Conservation (phyloP, 2,329 filamentous ascomycete species). For the Penicillium polonicum region DNA sequence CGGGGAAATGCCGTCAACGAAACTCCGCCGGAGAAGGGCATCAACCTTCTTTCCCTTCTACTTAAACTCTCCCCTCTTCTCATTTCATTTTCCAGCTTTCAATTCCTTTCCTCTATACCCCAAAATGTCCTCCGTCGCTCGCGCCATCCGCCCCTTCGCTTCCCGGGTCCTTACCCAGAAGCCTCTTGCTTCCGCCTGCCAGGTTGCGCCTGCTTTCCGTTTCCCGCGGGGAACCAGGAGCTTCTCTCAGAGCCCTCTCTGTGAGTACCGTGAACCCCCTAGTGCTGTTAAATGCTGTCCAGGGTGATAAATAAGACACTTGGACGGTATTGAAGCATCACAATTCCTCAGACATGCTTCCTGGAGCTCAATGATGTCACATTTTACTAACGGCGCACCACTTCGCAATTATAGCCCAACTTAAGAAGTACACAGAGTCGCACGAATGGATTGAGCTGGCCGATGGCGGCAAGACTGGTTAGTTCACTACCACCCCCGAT, state of each 20-base stretch:
- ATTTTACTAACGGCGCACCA: constrained; percentile 25
- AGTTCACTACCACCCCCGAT: constrained; percentile 2
- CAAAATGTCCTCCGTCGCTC: constrained; percentile 41
- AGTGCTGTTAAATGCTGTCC: neutral
- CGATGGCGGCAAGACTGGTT: constrained; percentile 74
- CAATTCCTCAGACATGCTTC: neutral
- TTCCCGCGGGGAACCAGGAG: constrained; percentile 45
- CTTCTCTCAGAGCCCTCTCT: constrained; percentile 44
- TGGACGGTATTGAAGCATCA: constrained; percentile 12
- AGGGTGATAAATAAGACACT: neutral
- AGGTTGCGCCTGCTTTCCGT: constrained; percentile 36
- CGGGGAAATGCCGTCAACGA: constrained; percentile 17
- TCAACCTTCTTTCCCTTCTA: constrained; percentile 24
- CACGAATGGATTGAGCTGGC: constrained; percentile 97
- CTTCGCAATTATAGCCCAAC: constrained; percentile 36
- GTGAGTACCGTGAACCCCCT: constrained; percentile 27
- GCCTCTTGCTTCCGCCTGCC: constrained; percentile 33
- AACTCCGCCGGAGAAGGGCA: constrained; percentile 29
- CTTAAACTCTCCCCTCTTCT: constrained; percentile 29
- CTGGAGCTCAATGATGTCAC: constrained; percentile 10
- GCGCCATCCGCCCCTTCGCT: constrained; percentile 38
- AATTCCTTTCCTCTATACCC: constrained; percentile 6
- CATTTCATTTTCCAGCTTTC: constrained; percentile 10
- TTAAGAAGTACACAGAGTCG: constrained; percentile 89
- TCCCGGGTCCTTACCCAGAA: constrained; percentile 40